Percentiles rank a stretch among this genome's conserved stretches.
Conservation (phyloP, 371 early-diverging fungal species). For the Rhizomucor pusillus region DNA sequence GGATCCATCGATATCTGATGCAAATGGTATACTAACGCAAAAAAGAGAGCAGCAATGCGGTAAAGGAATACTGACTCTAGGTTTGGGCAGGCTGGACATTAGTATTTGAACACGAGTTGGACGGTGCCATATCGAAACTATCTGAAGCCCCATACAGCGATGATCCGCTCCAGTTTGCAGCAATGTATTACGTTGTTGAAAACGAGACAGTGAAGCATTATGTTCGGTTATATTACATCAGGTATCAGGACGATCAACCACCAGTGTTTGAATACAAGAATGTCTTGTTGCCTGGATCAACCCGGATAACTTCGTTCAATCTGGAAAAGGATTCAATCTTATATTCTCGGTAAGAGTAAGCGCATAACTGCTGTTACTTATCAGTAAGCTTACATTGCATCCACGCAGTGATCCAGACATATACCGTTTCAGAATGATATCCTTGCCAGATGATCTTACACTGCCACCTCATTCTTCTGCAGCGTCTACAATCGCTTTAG, state of each 20-base stretch:
- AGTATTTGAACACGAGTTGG: conserved; percentile 26
- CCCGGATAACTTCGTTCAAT: conserved; percentile 32
- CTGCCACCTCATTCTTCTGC: conserved; percentile 21
- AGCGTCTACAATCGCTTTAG: conserved; percentile 6
- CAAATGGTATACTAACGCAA: background rate
- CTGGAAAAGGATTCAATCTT: conserved; percentile 30
- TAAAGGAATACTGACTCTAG: background rate
- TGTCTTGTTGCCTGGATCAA: conserved; percentile 35
- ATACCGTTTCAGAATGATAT: conserved; percentile 30
- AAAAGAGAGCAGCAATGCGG: background rate
- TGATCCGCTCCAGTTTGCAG: conserved; percentile 21
- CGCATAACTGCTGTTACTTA: background rate
- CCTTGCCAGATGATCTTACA: conserved; percentile 23
- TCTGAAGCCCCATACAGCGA: conserved; percentile 13
- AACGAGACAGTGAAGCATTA: conserved; percentile 31
- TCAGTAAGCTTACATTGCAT: background rate
- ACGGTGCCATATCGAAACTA: conserved; percentile 28
- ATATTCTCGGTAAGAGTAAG: conserved; percentile 30
- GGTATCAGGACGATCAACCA: background rate
- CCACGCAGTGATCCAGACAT: conserved; percentile 36
- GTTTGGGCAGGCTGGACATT: conserved; percentile 23
- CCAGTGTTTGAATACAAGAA: conserved; percentile 35
- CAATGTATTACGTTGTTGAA: conserved; percentile 35
- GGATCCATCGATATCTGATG: background rate
- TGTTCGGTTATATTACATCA: conserved; percentile 34